Evolutionary conservation across 495 filamentous ascomycete species (phyloP).

Genomic region (Aspergillus wentii): DNA sequence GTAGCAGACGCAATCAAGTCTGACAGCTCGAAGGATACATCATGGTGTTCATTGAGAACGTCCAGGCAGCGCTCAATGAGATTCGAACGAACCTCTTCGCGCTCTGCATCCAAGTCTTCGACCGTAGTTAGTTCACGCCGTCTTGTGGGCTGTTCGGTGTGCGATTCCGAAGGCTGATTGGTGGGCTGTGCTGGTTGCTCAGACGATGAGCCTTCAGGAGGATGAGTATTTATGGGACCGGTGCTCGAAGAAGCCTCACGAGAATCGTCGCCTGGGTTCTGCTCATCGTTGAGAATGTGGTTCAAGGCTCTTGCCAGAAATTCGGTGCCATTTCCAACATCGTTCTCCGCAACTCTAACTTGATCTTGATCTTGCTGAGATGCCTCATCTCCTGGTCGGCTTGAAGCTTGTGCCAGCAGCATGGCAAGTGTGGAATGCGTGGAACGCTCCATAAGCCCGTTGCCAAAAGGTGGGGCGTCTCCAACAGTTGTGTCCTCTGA

Average conservation of each 20-base stretch:
- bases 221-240: constrained; percentile 10
- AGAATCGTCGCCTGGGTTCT: constrained; percentile 19
- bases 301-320: constrained; percentile 31
- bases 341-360: constrained; percentile 19
- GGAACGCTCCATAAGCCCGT: constrained; percentile 23
- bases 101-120: constrained; percentile 79
- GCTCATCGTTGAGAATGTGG: constrained; percentile 30
- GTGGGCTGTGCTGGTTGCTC: constrained; percentile 2
- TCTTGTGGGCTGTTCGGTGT: constrained; percentile 15
- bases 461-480: constrained; percentile 27
- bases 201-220: constrained; percentile 5
- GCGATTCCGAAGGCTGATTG: constrained; percentile 1
- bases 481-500: constrained; percentile 24
- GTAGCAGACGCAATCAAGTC: constrained; percentile 79
- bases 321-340: constrained; percentile 26
- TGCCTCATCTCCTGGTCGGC: constrained; percentile 18
- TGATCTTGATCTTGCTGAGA: constrained; percentile 14
- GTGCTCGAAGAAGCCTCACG: constrained; percentile 19
- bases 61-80: constrained; percentile 88
- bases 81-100: constrained; percentile 64
- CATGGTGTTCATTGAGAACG: constrained; percentile 78
- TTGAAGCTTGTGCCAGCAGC: constrained; percentile 31
- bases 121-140: constrained; percentile 51
- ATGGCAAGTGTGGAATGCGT: constrained; percentile 31
- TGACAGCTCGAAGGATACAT: constrained; percentile 85